Percentiles rank a stretch among this genome's conserved stretches.
These are phyloP conservation scores for Aspergillus tanneri DNA, from an alignment of 2,329 filamentous ascomycete genomes.

Conservation along the genomic window DNA sequence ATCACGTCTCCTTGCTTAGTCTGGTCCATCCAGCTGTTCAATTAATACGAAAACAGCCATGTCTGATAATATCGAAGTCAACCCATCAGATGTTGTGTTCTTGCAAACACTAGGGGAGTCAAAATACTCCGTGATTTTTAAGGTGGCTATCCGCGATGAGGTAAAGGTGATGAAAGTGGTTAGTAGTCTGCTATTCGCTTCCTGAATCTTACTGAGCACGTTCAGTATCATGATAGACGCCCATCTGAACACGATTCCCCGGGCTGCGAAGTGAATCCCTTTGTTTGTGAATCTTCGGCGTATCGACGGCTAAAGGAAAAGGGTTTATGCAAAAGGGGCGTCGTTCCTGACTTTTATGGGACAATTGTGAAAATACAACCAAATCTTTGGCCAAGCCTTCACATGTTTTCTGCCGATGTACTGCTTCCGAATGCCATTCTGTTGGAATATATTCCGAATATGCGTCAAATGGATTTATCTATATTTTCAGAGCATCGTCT, in stretches of 20 bases:
- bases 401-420: slow-evolving; percentile 18
- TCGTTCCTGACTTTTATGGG: slow-evolving; percentile 20
- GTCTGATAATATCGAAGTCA: not conserved
- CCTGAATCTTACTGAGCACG: not conserved
- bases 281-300: slow-evolving; percentile 17
- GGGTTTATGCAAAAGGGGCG: slow-evolving; percentile 16
- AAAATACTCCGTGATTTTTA: slow-evolving; percentile 14
- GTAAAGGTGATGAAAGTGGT: slow-evolving; percentile 20
- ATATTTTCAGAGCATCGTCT: slow-evolving; percentile 13
- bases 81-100: slow-evolving; percentile 15
- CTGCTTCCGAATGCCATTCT: slow-evolving; percentile 18
- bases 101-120: slow-evolving; percentile 7
- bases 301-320: slow-evolving; percentile 20
- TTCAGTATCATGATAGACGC: slow-evolving; percentile 15
- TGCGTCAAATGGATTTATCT: slow-evolving; percentile 13
- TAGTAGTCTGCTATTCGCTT: not conserved
- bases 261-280: slow-evolving; percentile 16
- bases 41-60: too few relatives aligned
- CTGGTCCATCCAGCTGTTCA: too few relatives aligned
- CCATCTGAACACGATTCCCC: slow-evolving; percentile 10
- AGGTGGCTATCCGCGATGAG: slow-evolving; percentile 12
- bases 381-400: slow-evolving; percentile 6
- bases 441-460: slow-evolving; percentile 19
- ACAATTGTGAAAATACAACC: slow-evolving; percentile 14
- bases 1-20: too few relatives aligned